phyloP scores from a whole-genome alignment of 1,284 basidiomycete genomes.

The Apiotrichum gamsii region DNA sequence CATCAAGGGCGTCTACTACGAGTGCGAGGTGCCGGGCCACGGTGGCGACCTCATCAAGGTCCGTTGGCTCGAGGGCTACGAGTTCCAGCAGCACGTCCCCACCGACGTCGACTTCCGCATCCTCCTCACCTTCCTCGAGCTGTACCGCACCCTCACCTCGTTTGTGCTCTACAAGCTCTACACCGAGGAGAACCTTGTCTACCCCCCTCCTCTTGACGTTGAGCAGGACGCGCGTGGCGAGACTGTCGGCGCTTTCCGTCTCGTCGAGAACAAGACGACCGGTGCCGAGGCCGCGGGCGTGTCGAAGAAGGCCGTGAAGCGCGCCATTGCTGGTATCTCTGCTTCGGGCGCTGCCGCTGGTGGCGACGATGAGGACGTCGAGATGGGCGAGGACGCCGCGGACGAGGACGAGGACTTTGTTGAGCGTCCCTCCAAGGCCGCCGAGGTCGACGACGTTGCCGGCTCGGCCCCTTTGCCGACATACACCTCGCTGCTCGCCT shows the following conservation, averaged over 20 bases:
- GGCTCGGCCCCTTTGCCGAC: slow-evolving; percentile 62
- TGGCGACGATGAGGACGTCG: slow-evolving; percentile 37
- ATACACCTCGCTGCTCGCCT: slow-evolving; percentile 59
- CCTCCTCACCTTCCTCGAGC: slow-evolving; percentile 93
- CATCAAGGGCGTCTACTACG: slow-evolving; percentile 98
- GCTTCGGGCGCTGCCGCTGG: slow-evolving; percentile 20
- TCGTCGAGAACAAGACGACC: slow-evolving; percentile 57
- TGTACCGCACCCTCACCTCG: slow-evolving; percentile 93
- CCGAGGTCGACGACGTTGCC: slow-evolving; percentile 48
- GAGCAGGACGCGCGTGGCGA: slow-evolving; percentile 82
- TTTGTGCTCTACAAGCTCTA: slow-evolving; percentile 98
- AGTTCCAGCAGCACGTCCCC: slow-evolving; percentile 95
- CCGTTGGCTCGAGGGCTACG: slow-evolving; percentile 96
- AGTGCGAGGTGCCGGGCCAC: slow-evolving; percentile 67
- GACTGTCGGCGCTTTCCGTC: slow-evolving; percentile 79
- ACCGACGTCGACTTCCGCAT: slow-evolving; percentile 95
- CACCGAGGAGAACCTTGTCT: slow-evolving; percentile 85
- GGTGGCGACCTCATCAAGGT: slow-evolving; percentile 72
- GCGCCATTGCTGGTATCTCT: slow-evolving; percentile 52
- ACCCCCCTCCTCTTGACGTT: slow-evolving; percentile 84
- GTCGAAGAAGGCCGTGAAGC: slow-evolving; percentile 47
- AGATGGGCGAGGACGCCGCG: slow-evolving; percentile 41
- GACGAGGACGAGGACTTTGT: slow-evolving; percentile 50
- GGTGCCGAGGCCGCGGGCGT: slow-evolving; percentile 33
- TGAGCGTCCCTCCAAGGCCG: slow-evolving; percentile 56